A percentile compares a stretch with the other conserved stretches of the same genome.
phyloP scores from a whole-genome alignment of 2,329 filamentous ascomycete species.

The Lecanicillium sp. region DNA sequence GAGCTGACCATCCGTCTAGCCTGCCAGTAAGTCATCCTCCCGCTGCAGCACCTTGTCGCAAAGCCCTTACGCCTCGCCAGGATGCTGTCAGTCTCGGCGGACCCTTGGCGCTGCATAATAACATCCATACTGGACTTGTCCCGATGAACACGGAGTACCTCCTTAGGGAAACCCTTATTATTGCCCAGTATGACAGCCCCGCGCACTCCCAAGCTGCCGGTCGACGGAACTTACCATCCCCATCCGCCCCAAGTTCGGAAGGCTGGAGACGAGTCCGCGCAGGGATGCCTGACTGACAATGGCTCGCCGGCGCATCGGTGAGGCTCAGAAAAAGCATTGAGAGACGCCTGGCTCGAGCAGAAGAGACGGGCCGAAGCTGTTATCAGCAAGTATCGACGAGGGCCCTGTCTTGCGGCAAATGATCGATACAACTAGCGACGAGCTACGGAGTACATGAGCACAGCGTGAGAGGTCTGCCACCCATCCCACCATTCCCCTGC shows the following conservation, averaged over 20 bases:
- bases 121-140: not conserved
- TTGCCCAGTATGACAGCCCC: not conserved
- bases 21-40: not conserved
- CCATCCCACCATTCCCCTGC: too few species aligned
- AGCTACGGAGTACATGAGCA: not conserved
- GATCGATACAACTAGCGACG: not conserved
- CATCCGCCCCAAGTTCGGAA: not conserved
- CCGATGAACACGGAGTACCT: slow-evolving; percentile 7
- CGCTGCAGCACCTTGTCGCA: not conserved
- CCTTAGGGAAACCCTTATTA: slow-evolving; percentile 7
- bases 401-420: not conserved
- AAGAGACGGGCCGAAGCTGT: slow-evolving; percentile 10
- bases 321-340: not conserved
- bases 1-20: not conserved
- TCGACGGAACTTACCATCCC: slow-evolving; percentile 8
- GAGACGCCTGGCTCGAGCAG: slow-evolving; percentile 1
- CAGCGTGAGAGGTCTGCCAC: not conserved
- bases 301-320: not conserved
- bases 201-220: not conserved
- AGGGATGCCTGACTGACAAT: not conserved
- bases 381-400: slow-evolving; percentile 2
- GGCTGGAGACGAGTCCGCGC: not conserved
- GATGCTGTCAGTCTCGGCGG: not conserved
- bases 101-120: slow-evolving; percentile 6
- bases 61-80: not conserved